phyloP scores from a whole-genome alignment of 78 protist species.

The Dictyostelium brefeldianum region DNA sequence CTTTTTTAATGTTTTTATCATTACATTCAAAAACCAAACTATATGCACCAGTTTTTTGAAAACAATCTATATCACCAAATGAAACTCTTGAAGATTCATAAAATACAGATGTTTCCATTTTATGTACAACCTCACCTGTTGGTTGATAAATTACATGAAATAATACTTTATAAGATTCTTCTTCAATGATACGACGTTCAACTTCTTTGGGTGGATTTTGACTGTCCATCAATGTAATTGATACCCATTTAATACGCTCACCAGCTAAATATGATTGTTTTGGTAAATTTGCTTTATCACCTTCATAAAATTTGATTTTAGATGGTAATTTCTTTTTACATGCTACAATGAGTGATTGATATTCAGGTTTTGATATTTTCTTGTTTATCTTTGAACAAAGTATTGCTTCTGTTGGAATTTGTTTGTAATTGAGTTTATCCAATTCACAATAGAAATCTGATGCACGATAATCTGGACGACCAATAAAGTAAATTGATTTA shows the following conservation, averaged over 20 bases:
- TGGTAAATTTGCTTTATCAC: conserved; percentile 48
- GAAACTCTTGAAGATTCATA: conserved; percentile 34
- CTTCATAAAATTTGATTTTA: conserved; percentile 57
- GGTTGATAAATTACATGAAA: neutral
- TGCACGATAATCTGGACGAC: conserved; percentile 43
- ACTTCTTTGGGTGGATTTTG: conserved; percentile 60
- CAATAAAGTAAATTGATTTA: conserved; percentile 34
- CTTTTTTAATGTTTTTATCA: conserved; percentile 30
- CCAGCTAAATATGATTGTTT: conserved; percentile 15
- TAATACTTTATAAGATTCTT: conserved; percentile 8
- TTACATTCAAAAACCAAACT: conserved; percentile 43
- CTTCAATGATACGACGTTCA: conserved; percentile 23
- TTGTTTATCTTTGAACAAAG: neutral
- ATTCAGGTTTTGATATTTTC: conserved; percentile 24
- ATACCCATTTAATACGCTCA: conserved; percentile 52
- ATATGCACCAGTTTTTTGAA: conserved; percentile 45
- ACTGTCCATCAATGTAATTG: conserved; percentile 22
- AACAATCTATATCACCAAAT: conserved; percentile 10
- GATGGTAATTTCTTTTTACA: conserved; percentile 21
- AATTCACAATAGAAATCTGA: neutral
- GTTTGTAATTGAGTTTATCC: conserved; percentile 34
- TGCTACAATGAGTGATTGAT: neutral
- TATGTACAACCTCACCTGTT: neutral
- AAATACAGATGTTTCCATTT: neutral
- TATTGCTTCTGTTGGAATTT: neutral